Percentiles rank a stretch among this genome's conserved stretches.
These are phyloP conservation scores for Lasiodiplodia citricola DNA, from an alignment of 2,329 filamentous ascomycete species.

Conservation along the genomic window DNA sequence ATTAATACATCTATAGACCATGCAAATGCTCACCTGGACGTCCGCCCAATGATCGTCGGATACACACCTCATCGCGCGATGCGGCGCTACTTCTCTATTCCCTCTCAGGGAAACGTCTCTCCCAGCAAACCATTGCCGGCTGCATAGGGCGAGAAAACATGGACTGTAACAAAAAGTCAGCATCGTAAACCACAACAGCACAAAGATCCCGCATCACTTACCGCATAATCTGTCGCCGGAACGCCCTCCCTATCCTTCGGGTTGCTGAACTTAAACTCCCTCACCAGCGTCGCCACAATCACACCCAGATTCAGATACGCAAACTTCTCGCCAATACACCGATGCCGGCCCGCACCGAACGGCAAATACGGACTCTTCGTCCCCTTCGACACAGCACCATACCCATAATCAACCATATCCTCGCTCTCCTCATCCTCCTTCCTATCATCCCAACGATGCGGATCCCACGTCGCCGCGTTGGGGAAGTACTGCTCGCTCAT, in stretches of 20 bases:
- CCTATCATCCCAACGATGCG: slow-evolving; percentile 78
- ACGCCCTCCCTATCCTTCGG: slow-evolving; percentile 68
- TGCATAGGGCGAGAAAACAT: slow-evolving; percentile 9
- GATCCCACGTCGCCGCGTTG: slow-evolving; percentile 78
- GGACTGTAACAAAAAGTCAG: background rate
- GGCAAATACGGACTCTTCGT: slow-evolving; percentile 84
- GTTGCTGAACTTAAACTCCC: slow-evolving; percentile 76
- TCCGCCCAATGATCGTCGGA: too few relatives aligned
- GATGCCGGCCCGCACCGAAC: slow-evolving; percentile 85
- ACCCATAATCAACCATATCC: slow-evolving; percentile 85
- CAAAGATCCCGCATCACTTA: background rate
- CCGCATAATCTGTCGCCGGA: slow-evolving; percentile 66
- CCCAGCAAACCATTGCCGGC: slow-evolving; percentile 11
- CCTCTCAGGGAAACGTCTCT: background rate
- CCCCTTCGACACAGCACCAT: slow-evolving; percentile 85
- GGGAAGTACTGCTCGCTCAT: slow-evolving; percentile 75
- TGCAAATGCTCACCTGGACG: background rate
- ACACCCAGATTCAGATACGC: slow-evolving; percentile 86
- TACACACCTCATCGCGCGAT: too few relatives aligned
- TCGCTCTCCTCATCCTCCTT: slow-evolving; percentile 62
- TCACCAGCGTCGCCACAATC: slow-evolving; percentile 74
- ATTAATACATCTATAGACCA: background rate
- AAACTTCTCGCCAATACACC: slow-evolving; percentile 93
- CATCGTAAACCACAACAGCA: background rate
- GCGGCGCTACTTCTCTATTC: background rate